Evolutionary conservation across 768 basidiomycete species (phyloP), one percentile per base, ranked within the genome.

Genomic region (Russula emetica): DNA sequence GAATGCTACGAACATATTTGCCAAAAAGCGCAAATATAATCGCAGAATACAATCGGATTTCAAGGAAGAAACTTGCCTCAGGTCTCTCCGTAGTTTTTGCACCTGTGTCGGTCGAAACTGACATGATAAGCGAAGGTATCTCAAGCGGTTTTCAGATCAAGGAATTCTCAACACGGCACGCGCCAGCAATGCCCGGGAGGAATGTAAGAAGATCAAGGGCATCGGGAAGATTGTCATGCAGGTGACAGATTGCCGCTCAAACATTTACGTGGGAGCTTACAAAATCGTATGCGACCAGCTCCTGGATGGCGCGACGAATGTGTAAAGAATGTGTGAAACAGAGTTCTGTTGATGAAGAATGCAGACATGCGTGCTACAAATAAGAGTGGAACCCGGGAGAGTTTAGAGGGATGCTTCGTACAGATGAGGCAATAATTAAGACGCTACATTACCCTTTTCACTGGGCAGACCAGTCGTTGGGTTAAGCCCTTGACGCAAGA

Each of bases 41-140:
- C 81, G 86, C 66, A 90, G 85, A 71, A 74, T 92, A 30, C 91
- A 91, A 67, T 75, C 83, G 9, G 87, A 92, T 38, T 93, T 90
- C 73, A 85, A 84, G 68, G 87, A 91, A 72, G 91, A 92, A 72
- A 73, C 82, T 0, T 92, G 91, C 71, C 75, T 85, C 59, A 81
- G 85, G 85, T 86, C 8, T 8, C 20, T 44, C 36, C 38, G 14
- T 24, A 6, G 32, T 40, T 38, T 30, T 42, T 49, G 10, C 1
- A n/a, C 4, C 4, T 36, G 34, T 7, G 22, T 16, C 36, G 13
- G 49, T 40, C 13, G 44, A 24, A n/a, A 22, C 60, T 61, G 58
- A 59, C 30, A 28, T 9, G 44, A 18, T 47, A 32, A 32, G 22
- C 22, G 34, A 56, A 69, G 68, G 45, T 67, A 69, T 34, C 58